A percentile compares a stretch with the other conserved stretches of the same genome.
Evolutionary conservation across 108 stramenopile species (phyloP).

Genomic region (Pseudonitzschia delicatissima): DNA sequence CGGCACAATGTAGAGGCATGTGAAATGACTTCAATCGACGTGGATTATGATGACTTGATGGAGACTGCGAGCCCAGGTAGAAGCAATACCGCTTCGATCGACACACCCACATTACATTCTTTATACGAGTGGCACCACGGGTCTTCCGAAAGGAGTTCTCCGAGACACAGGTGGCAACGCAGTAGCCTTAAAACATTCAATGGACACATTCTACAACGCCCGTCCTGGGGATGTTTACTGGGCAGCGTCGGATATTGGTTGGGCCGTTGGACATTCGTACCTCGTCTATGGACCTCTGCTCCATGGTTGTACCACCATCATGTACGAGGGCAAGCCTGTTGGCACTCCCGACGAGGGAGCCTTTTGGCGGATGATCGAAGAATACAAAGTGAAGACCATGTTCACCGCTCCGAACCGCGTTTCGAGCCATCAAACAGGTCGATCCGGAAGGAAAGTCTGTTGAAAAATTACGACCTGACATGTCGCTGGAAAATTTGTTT

Average conservation of each 20-base stretch:
- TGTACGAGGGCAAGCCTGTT: constrained; percentile 85
- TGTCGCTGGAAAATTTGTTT: constrained; percentile 45
- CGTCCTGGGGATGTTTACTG: constrained; percentile 69
- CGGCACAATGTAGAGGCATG: constrained; percentile 39
- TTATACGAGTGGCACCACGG: constrained; percentile 77
- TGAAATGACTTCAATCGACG: constrained; percentile 32
- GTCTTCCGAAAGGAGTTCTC: constrained; percentile 74
- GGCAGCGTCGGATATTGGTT: constrained; percentile 73
- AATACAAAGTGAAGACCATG: constrained; percentile 56
- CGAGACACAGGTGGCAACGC: constrained; percentile 69
- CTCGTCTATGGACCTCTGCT: constrained; percentile 72
- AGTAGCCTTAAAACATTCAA: constrained; percentile 59
- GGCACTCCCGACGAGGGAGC: constrained; percentile 76
- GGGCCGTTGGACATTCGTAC: constrained; percentile 78
- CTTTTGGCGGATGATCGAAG: constrained; percentile 69
- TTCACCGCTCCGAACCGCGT: constrained; percentile 82
- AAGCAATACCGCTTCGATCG: constrained; percentile 47
- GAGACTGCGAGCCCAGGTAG: constrained; percentile 11
- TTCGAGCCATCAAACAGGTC: constrained; percentile 68
- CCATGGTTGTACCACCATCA: constrained; percentile 60
- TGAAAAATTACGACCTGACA: constrained; percentile 46
- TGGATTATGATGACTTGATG: constrained; percentile 44
- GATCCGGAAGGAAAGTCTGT: constrained; percentile 42
- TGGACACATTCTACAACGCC: constrained; percentile 55
- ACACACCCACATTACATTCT: constrained; percentile 67